These are phyloP conservation scores for Bocquillonia castaneifolia DNA, from an alignment of 441 rosid species.

Conservation along the genomic window DNA sequence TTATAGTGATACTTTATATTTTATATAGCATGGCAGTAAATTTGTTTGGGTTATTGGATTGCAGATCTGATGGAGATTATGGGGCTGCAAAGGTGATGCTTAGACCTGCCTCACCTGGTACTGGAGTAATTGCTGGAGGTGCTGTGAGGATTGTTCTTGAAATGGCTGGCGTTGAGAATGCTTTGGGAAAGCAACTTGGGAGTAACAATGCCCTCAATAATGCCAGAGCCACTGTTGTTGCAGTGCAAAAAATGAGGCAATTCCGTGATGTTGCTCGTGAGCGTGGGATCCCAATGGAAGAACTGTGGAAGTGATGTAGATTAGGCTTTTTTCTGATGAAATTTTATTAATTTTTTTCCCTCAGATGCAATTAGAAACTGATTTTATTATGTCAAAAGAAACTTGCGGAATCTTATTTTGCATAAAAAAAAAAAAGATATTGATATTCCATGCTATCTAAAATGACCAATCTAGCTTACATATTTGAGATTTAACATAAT, in stretches of 20 bases:
- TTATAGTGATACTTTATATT: background rate
- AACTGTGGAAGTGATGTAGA: slow-evolving; percentile 59
- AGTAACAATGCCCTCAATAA: slow-evolving; percentile 87
- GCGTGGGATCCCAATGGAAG: slow-evolving; percentile 94
- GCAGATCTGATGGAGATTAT: slow-evolving; percentile 74
- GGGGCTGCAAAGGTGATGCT: slow-evolving; percentile 98
- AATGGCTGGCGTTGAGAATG: slow-evolving; percentile 94
- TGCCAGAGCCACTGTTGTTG: slow-evolving; percentile 85
- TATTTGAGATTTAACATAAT: no score
- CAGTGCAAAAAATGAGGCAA: slow-evolving; percentile 76
- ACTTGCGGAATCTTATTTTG: background rate
- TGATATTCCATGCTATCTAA: background rate
- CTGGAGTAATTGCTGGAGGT: slow-evolving; percentile 94
- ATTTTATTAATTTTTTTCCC: background rate
- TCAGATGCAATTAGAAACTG: background rate
- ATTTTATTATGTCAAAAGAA: background rate
- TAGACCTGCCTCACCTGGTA: slow-evolving; percentile 94
- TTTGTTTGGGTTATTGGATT: slow-evolving; percentile 18
- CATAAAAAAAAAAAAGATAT: background rate
- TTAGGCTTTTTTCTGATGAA: background rate
- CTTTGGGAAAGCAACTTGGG: slow-evolving; percentile 73
- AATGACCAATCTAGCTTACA: background rate
- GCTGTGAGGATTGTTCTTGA: slow-evolving; percentile 86
- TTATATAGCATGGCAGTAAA: background rate
- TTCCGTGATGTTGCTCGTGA: slow-evolving; percentile 74